A percentile compares a stretch with the other conserved stretches of the same genome.
Conservation (phyloP, 345 rosid genomes). For the Dipteronia dyeriana region DNA sequence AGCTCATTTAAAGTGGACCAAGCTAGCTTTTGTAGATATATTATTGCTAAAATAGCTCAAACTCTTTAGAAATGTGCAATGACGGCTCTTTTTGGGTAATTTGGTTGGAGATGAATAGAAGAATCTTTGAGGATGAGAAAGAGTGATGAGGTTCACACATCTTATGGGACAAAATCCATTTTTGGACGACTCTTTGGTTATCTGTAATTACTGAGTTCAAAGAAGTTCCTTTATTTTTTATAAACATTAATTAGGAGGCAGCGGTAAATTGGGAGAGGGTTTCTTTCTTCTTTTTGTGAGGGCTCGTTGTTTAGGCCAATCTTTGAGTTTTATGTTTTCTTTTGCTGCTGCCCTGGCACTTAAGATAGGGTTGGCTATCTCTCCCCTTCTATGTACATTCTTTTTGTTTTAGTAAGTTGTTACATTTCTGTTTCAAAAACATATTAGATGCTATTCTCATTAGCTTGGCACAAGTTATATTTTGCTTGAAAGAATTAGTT, state of each 20-base stretch:
- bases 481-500: not conserved
- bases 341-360: not conserved
- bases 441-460: not conserved
- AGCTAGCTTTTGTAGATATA: not conserved
- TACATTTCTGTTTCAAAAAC: no score
- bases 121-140: not conserved
- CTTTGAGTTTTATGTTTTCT: not conserved
- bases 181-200: not conserved
- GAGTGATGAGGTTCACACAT: not conserved
- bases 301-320: not conserved
- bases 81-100: not conserved
- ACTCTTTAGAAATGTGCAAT: not conserved
- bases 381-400: not conserved
- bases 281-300: no score
- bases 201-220: not conserved
- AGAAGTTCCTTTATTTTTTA: not conserved
- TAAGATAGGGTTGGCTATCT: not conserved
- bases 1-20: not conserved
- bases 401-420: no score
- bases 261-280: not conserved
- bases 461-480: not conserved
- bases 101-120: not conserved
- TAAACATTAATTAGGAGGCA: not conserved
- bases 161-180: not conserved
- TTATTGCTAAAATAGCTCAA: not conserved